Percentiles rank a stretch among this genome's conserved stretches.
Conservation (phyloP, 2,329 filamentous ascomycete species). For the Colletotrichum musae region DNA sequence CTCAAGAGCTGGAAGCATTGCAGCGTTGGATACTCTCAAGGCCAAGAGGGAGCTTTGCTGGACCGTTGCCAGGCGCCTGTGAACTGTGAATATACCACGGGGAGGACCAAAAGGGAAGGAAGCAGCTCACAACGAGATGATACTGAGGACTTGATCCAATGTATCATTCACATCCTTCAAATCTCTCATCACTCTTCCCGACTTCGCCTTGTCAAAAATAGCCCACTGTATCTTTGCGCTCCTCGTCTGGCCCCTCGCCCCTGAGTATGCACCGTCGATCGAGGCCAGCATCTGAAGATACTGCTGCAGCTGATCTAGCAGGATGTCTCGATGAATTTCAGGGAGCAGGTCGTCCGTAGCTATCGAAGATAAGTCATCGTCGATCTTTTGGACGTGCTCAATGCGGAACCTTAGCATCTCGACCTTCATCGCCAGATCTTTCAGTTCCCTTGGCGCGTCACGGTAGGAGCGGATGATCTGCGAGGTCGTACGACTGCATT, state of each 20-base stretch:
- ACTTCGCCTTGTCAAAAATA: neutral
- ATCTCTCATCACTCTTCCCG: neutral
- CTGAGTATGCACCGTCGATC: neutral
- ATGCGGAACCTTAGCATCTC: neutral
- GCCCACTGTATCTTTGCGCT: neutral
- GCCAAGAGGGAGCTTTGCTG: neutral
- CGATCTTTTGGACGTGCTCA: neutral
- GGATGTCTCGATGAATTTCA: neutral
- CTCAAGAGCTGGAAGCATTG: neutral
- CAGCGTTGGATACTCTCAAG: neutral
- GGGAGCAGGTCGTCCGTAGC: slow-evolving; percentile 9
- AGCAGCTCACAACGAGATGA: neutral
- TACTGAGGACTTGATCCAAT: neutral
- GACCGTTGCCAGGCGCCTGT: neutral
- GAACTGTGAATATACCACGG: no score
- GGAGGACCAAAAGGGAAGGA: neutral
- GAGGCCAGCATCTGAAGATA: neutral
- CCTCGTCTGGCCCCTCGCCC: no score
- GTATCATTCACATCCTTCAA: neutral
- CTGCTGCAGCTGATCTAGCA: neutral
- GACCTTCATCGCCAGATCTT: neutral
- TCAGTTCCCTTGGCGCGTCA: slow-evolving; percentile 1
- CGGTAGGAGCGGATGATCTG: slow-evolving; percentile 2
- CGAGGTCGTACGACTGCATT: neutral
- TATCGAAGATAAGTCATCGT: neutral